Base-by-base conservation (phyloP, 2,329 filamentous ascomycete genomes). In the Paecilomyces sp. region DNA sequence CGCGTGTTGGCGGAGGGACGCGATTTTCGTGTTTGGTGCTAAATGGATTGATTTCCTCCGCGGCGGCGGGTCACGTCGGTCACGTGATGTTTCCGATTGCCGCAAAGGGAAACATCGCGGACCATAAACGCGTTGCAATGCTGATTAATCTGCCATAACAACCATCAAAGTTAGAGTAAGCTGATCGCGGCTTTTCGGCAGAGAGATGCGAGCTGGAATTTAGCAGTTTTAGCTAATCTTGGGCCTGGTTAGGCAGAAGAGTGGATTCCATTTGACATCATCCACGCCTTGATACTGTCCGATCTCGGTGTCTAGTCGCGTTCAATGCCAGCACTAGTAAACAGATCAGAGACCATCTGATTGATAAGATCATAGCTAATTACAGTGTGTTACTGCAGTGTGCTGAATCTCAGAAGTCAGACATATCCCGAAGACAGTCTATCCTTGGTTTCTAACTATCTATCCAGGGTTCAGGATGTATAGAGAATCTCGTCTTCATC, bases 11-110 rank as follows among this genome's bases (percentile, higher is more conserved):
- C 56, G 58, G 63, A 65, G 63, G 58, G 62, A 67, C 70, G 70
- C 69, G 69, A 65, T 70, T 72, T 70, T 72, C 70, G 70, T 70
- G 70, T 71, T 69, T 66, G 67, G 62, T 47, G 52, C 58, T 63
- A 65, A 65, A 68, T 70, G 64, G 67, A 57, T 60, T 65, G 67
- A 57, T 60, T 65, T 59, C 68, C 64, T 70, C 65, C 59, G 59
- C 5, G 62, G 51, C 58, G 60, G 61, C 63, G 61, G 64, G 57
- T 55, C 24, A 24, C 41, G 55, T 31, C n/a, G n/a, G 4, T 53
- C 51, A 53, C 51, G 51, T 53, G 54, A 31, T 55, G 54, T 22
- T 47, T 9, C 15, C 11, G 12, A 15, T 55, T 55, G 30, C 54
- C 33, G 34, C 28, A 47, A 47, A 2, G 15, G 36, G 36, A 41